Percentiles rank a stretch among this genome's conserved stretches.
Evolutionary conservation across 2,329 filamentous ascomycete genomes (phyloP).

Genomic region (Diaporthe citrichinensis): DNA sequence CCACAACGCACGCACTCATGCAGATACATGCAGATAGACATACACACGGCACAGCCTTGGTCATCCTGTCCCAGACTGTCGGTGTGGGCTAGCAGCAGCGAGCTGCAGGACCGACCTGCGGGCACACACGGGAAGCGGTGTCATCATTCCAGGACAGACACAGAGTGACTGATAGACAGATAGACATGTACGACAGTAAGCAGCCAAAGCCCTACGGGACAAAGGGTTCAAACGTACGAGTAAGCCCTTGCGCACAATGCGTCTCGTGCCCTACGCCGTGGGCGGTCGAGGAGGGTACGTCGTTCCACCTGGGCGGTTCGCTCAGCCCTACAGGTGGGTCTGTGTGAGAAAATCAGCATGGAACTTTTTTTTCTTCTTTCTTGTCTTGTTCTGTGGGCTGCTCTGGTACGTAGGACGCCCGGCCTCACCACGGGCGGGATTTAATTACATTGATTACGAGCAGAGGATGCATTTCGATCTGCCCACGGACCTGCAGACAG

Average conservation of each 20-base stretch:
- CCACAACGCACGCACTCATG: too few species aligned
- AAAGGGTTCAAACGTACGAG: not conserved
- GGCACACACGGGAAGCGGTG: not conserved
- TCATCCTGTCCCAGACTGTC: conserved; percentile 28
- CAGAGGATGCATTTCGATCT: not conserved
- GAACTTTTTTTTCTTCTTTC: not conserved
- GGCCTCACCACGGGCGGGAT: not conserved
- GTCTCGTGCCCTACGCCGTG: not conserved
- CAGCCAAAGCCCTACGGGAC: conserved; percentile 9
- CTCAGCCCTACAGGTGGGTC: conserved; percentile 25
- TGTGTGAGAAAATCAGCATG: not conserved
- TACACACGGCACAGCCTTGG: conserved; percentile 16
- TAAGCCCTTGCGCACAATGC: conserved; percentile 14
- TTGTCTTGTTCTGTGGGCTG: not conserved
- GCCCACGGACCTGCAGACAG: not conserved
- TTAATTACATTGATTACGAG: not conserved
- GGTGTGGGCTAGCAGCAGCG: conserved; percentile 14
- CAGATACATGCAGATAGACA: not conserved
- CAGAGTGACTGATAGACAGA: not conserved
- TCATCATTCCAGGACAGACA: conserved; percentile 8
- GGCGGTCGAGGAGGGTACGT: not conserved
- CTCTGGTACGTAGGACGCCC: not conserved
- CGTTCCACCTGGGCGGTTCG: conserved; percentile 13
- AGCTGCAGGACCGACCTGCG: conserved; percentile 12
- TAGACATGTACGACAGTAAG: conserved; percentile 15